Evolutionary conservation across 345 rosid species (phyloP), one percentile per base, ranked within the genome.

Genomic region (Brassica carinata): DNA sequence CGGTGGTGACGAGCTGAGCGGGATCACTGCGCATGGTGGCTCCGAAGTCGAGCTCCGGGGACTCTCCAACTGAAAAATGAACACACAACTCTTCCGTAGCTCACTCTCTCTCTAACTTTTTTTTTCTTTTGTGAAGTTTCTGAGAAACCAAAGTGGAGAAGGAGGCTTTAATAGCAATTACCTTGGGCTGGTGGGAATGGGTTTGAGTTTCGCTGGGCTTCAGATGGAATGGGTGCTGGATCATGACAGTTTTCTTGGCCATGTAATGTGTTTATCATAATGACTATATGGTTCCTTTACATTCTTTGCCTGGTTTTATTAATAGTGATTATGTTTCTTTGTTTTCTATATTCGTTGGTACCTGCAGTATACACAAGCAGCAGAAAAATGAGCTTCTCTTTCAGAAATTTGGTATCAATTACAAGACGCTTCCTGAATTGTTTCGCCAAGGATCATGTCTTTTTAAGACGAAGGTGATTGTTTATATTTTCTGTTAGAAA

Each of bases 361-460:
- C 26, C 7, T 86, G 81, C 88, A 95, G 98, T 88, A 82, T 64
- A 81, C 94, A 77, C 87, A 93, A 93, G 68, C 94, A 91, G 84
- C 93, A 89, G 74, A 90, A 82, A 83, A 89, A 95, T 83, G 99
- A 95, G 80, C 85, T 95, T 72, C 97, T 95, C 59, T 89, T 82
- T 85, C 96, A 84, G 82, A 84, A 83, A 40, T 94, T 94, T 81
- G 90, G 90, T 63, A 84, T 95, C 79, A 95, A 91, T 76, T 95
- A 93, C 83, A 93, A 89, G 71, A 85, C 80, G 13, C 83, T 86
- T 73, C 92, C 87, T 81, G 88, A 82, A 67, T 81, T 93, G 83
- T 90, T 90, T 80, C 98, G 98, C 78, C 97, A 89, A 81, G 99
- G 99, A 70, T 90, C 98, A 18, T 90, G 96, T 79, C 72, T 88